These are phyloP conservation scores for Cicer pinnatifidum DNA, from an alignment of 306 rosid genomes.

Conservation along the genomic window DNA sequence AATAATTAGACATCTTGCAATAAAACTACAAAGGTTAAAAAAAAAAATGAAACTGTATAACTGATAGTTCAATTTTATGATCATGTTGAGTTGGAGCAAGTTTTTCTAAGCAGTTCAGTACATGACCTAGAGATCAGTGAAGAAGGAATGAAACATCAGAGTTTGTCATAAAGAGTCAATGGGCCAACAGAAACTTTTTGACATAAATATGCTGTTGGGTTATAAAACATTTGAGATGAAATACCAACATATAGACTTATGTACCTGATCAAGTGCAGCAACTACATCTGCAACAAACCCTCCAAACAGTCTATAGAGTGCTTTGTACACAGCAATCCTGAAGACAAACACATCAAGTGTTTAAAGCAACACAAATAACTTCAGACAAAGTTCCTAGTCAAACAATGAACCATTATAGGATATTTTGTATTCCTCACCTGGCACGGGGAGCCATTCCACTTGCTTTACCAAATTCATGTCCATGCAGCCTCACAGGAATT, in stretches of 20 bases:
- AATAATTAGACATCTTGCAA: constrained; percentile 42
- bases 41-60: background rate
- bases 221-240: constrained; percentile 27
- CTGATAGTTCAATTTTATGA: constrained; percentile 34
- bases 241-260: constrained; percentile 20
- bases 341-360: constrained; percentile 44
- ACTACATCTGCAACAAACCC: constrained; percentile 97
- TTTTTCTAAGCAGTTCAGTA: constrained; percentile 16
- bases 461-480: constrained; percentile 97
- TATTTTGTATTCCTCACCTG: constrained; percentile 66
- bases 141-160: constrained; percentile 5
- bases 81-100: constrained; percentile 4
- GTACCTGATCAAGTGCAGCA: constrained; percentile 98
- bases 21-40: constrained; percentile 12
- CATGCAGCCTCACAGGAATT: constrained; percentile 89
- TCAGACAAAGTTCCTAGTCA: constrained; percentile 13
- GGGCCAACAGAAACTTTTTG: constrained; percentile 7
- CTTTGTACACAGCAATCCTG: constrained; percentile 99
- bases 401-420: constrained; percentile 30
- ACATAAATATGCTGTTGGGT: background rate
- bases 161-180: constrained; percentile 9
- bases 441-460: constrained; percentile 99
- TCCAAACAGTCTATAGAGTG: constrained; percentile 93
- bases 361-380: constrained; percentile 27
- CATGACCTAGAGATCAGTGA: constrained; percentile 15